phyloP scores from a whole-genome alignment of 2,329 filamentous ascomycete genomes.

The Cadophora sp. region DNA sequence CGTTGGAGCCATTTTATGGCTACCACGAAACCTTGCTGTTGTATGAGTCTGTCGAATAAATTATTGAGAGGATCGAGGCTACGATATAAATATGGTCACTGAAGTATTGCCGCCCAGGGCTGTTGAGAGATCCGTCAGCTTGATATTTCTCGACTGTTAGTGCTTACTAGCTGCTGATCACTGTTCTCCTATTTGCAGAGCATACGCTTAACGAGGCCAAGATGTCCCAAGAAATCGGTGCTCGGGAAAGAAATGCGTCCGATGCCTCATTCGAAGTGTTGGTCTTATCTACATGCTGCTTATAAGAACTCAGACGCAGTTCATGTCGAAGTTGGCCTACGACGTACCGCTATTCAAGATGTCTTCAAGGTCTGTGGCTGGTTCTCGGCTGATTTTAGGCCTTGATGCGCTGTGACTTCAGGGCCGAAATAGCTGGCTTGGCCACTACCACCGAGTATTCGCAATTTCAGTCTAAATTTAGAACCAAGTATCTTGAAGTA shows the following conservation, averaged over 20 bases:
- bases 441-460: not conserved
- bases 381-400: not conserved
- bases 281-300: too few relatives aligned
- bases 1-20: not conserved
- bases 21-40: not conserved
- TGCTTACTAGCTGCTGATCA: constrained; percentile 4
- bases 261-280: too few relatives aligned
- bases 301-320: too few relatives aligned
- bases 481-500: not conserved
- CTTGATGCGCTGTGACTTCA: not conserved
- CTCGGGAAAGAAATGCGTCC: not conserved
- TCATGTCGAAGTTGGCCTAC: not conserved
- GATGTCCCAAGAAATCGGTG: not conserved
- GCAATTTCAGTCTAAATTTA: not conserved
- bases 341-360: not conserved
- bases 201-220: not conserved
- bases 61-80: not conserved
- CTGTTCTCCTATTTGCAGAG: not conserved
- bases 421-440: not conserved
- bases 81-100: not conserved
- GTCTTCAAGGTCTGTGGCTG: not conserved
- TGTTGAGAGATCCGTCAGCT: not conserved
- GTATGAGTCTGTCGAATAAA: not conserved
- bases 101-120: not conserved
- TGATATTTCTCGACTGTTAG: not conserved